phyloP scores from a whole-genome alignment of 2,329 filamentous ascomycete genomes.

The Ampelomyces quisqualis region DNA sequence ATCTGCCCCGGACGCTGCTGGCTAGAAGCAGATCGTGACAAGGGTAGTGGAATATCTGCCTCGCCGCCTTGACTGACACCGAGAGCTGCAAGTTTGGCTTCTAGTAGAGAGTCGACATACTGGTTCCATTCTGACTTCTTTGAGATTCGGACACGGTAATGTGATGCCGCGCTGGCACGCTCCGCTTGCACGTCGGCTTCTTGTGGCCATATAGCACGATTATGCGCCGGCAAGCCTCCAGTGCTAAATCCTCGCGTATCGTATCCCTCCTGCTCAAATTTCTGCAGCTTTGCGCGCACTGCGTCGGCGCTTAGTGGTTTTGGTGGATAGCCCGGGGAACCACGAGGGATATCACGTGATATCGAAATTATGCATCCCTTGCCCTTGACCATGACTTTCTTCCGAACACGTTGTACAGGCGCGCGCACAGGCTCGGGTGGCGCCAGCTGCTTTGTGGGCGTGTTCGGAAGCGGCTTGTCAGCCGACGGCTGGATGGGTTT shows the following conservation, averaged over 20 bases:
- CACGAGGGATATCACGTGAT: slow-evolving; percentile 45
- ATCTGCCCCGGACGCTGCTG: slow-evolving; percentile 73
- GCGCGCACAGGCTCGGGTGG: slow-evolving; percentile 19
- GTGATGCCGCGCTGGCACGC: slow-evolving; percentile 49
- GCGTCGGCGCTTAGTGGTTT: slow-evolving; percentile 53
- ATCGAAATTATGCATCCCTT: slow-evolving; percentile 51
- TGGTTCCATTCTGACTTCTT: slow-evolving; percentile 72
- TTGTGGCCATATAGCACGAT: slow-evolving; percentile 67
- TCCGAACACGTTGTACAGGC: slow-evolving; percentile 44
- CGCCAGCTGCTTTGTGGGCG: slow-evolving; percentile 17
- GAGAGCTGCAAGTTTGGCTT: slow-evolving; percentile 88
- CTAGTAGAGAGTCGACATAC: slow-evolving; percentile 79
- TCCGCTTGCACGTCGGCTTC: slow-evolving; percentile 60
- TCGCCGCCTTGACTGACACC: slow-evolving; percentile 82
- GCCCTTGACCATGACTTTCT: slow-evolving; percentile 49
- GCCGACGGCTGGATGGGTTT: slow-evolving; percentile 3
- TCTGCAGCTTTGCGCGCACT: slow-evolving; percentile 61
- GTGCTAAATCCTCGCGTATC: slow-evolving; percentile 65
- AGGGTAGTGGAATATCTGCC: slow-evolving; percentile 58
- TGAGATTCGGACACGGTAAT: slow-evolving; percentile 65
- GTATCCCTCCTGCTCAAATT: slow-evolving; percentile 71
- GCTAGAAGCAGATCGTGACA: slow-evolving; percentile 71
- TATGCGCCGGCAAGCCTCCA: slow-evolving; percentile 52
- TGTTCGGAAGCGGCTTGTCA: slow-evolving; percentile 7
- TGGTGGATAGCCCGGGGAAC: slow-evolving; percentile 45